Evolutionary conservation across 805 yeast species (phyloP), one percentile per base, ranked within the genome.

Genomic region (Schwanniomyces polymorphus): DNA sequence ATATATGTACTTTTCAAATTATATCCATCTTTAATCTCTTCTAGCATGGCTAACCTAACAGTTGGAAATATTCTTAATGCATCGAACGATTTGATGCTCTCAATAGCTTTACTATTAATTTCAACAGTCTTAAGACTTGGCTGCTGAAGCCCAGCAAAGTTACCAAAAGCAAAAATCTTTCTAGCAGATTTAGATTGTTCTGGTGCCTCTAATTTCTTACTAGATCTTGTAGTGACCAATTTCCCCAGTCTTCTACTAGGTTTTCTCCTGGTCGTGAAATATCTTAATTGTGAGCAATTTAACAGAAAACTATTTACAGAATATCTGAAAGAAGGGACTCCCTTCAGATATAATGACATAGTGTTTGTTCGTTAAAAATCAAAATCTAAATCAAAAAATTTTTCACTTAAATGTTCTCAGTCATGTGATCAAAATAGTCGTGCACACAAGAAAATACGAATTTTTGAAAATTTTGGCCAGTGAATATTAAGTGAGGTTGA

Each of bases 21-120:
- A 52, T 70, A 70, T 27, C 61, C 60, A 7, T 59, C 53, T 44
- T 71, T 70, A 42, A 88, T 80, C 41, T 85, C 84, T 18, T 76
- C 60, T 12, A 79, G 64, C 59, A 88, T 69, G 3, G 84, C 84
- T 0, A 68, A 70, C 53, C 97, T 72, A 0, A 91, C 86, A 2
- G 75, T 74, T 0, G 91, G 89, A 35, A 84, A 67, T 12, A 92
- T 70, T 48, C 83, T 78, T 49, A 91, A 71, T 46, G 84, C 81
- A n/a, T 79, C 77, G 57, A 91, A 91, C 11, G 79, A 73, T 1
- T 74, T 70, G 40, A 89, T 80, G 56, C 84, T 84, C 14, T 60
- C 63, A 6, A 62, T 52, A 12, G 53, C 64, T 16, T 54, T 47
- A 23, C 55, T 49, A 2, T 65, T 53, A n/a, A 42, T 14, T 67